Percentiles rank a stretch among this genome's conserved stretches.
These are phyloP conservation scores for Sodiomyces alkalinus DNA, from an alignment of 2,329 filamentous ascomycete genomes.

Conservation along the genomic window DNA sequence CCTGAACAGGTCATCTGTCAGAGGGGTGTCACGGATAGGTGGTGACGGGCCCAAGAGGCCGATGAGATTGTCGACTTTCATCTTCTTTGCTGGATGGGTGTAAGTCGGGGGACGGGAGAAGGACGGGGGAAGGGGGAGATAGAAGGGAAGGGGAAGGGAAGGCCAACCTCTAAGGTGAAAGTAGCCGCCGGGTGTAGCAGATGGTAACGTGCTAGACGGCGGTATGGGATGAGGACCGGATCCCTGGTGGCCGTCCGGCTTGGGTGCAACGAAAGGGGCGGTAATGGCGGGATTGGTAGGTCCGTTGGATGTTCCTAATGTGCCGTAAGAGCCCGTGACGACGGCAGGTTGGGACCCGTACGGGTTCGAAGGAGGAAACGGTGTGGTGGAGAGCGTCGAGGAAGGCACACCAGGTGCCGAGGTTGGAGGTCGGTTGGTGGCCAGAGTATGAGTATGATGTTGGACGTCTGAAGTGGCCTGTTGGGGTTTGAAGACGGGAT, in stretches of 20 bases:
- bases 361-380: slow-evolving; percentile 2
- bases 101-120: slow-evolving; percentile 24
- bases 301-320: slow-evolving; percentile 6
- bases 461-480: slow-evolving; percentile 60
- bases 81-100: slow-evolving; percentile 40
- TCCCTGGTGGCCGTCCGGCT: slow-evolving; percentile 38
- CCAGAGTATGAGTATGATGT: too few species aligned
- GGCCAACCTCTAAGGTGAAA: slow-evolving; percentile 35
- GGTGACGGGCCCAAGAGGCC: slow-evolving; percentile 41
- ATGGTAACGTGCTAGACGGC: slow-evolving; percentile 15
- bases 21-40: slow-evolving; percentile 36
- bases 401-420: slow-evolving; percentile 19
- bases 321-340: slow-evolving; percentile 8
- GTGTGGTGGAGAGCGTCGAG: slow-evolving; percentile 12
- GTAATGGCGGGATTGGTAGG: slow-evolving; percentile 11
- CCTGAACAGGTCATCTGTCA: slow-evolving; percentile 36
- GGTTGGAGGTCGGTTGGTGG: slow-evolving; percentile 29
- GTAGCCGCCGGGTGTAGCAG: slow-evolving; percentile 13
- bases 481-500: slow-evolving; percentile 69
- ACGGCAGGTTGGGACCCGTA: slow-evolving; percentile 3
- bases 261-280: slow-evolving; percentile 12
- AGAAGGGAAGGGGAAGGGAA: slow-evolving; percentile 20
- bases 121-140: slow-evolving; percentile 15
- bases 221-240: slow-evolving; percentile 37
- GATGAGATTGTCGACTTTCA: slow-evolving; percentile 63